phyloP scores from a whole-genome alignment of 2,329 filamentous ascomycete species.

The Xylaria sp. region DNA sequence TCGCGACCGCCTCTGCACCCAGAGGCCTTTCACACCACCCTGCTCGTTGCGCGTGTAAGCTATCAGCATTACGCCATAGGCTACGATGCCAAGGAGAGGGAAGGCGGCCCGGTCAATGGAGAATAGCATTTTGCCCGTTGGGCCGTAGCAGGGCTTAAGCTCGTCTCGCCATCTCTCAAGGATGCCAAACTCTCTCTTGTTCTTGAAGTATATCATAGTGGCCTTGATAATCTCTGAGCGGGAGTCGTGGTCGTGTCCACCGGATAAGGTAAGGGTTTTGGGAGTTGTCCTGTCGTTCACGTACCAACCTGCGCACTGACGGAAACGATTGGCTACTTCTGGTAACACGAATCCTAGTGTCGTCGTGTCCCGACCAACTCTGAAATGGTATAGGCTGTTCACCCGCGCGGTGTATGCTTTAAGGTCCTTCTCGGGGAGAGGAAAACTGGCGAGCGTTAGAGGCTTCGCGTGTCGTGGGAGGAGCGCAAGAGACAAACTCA shows the following conservation, averaged over 20 bases:
- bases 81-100: slow-evolving; percentile 68
- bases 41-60: slow-evolving; percentile 58
- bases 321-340: slow-evolving; percentile 13
- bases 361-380: slow-evolving; percentile 2
- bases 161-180: slow-evolving; percentile 27
- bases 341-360: slow-evolving; percentile 30
- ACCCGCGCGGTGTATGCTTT: slow-evolving; percentile 23
- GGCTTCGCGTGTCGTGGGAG: background rate
- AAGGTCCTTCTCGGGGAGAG: slow-evolving; percentile 11
- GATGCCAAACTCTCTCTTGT: slow-evolving; percentile 9
- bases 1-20: slow-evolving; percentile 72
- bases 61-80: slow-evolving; percentile 71
- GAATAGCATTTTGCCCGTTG: slow-evolving; percentile 16
- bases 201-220: slow-evolving; percentile 6
- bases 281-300: slow-evolving; percentile 4
- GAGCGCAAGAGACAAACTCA: slow-evolving; percentile 12
- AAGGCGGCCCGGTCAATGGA: slow-evolving; percentile 31
- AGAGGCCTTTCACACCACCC: slow-evolving; percentile 64
- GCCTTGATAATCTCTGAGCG: slow-evolving; percentile 15
- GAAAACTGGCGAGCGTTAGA: slow-evolving; percentile 27
- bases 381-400: slow-evolving; percentile 32
- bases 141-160: slow-evolving; percentile 27
- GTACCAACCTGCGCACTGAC: slow-evolving; percentile 9
- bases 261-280: slow-evolving; percentile 20
- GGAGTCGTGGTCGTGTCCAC: slow-evolving; percentile 9